A percentile compares a stretch with the other conserved stretches of the same genome.
phyloP scores from a whole-genome alignment of 1,284 basidiomycete species.

The Laetiporus sulphureus region DNA sequence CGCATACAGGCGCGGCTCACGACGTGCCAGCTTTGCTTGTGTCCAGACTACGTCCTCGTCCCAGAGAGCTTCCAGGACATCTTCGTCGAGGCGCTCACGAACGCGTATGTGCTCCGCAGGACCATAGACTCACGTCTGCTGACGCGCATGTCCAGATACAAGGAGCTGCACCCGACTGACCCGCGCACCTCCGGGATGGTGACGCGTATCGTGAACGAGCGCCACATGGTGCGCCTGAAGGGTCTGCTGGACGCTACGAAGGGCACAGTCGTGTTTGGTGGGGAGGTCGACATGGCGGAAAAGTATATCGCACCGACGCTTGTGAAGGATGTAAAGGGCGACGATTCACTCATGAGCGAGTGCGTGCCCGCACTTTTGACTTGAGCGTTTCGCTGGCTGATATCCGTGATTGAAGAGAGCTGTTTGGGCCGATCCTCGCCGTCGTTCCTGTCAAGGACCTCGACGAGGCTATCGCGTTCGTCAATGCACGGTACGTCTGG shows the following conservation, averaged over 20 bases:
- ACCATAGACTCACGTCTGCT: background rate
- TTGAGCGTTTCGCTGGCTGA: too few species aligned
- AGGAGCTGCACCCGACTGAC: slow-evolving; percentile 4
- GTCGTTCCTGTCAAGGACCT: slow-evolving; percentile 66
- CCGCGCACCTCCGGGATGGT: slow-evolving; percentile 2
- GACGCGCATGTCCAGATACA: slow-evolving; percentile 8
- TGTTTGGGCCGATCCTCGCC: slow-evolving; percentile 43
- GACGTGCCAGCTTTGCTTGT: slow-evolving; percentile 38
- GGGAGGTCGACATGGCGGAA: too few species aligned
- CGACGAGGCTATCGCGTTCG: slow-evolving; percentile 64
- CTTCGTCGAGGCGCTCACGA: slow-evolving; percentile 56
- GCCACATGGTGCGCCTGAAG: slow-evolving; percentile 56
- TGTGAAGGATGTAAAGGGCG: too few species aligned
- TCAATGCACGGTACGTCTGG: slow-evolving; percentile 51
- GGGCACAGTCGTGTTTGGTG: too few species aligned
- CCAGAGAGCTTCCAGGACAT: slow-evolving; percentile 55
- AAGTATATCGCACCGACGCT: too few species aligned
- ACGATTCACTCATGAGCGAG: slow-evolving; percentile 75
- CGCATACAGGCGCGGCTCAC: background rate
- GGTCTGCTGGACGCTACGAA: slow-evolving; percentile 57
- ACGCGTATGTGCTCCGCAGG: slow-evolving; percentile 42
- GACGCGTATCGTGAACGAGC: slow-evolving; percentile 27
- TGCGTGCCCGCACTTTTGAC: slow-evolving; percentile 37
- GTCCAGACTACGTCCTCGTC: slow-evolving; percentile 83
- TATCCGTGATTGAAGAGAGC: slow-evolving; percentile 23